These are phyloP conservation scores for Ophiostoma sp. DNA, from an alignment of 2,329 filamentous ascomycete species.

Conservation along the genomic window DNA sequence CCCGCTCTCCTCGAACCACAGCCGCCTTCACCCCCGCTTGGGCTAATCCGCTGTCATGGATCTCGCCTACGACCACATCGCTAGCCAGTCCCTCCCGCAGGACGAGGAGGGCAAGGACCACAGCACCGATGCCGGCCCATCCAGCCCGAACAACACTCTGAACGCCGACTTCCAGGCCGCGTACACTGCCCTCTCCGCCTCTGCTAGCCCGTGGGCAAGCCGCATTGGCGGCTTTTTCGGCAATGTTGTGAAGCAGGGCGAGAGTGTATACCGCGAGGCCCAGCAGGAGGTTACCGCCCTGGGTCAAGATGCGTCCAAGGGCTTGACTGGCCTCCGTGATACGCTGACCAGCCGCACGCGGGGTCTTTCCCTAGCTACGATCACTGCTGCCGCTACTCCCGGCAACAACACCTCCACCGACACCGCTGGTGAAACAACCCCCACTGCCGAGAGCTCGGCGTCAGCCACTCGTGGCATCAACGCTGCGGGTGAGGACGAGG, in stretches of 20 bases:
- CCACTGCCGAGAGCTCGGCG: slow-evolving; percentile 36
- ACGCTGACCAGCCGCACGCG: slow-evolving; percentile 68
- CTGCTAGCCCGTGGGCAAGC: slow-evolving; percentile 84
- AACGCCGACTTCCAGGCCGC: slow-evolving; percentile 90
- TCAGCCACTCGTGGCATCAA: neutral
- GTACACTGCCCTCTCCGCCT: slow-evolving; percentile 86
- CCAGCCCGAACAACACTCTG: slow-evolving; percentile 45
- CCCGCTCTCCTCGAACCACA: neutral
- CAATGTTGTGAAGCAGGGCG: slow-evolving; percentile 90
- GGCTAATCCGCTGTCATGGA: slow-evolving; percentile 59
- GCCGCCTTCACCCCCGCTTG: neutral
- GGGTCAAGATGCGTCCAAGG: slow-evolving; percentile 74
- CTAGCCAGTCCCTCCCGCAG: slow-evolving; percentile 68
- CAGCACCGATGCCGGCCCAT: slow-evolving; percentile 28
- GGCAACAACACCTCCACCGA: slow-evolving; percentile 29
- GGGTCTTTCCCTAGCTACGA: slow-evolving; percentile 59
- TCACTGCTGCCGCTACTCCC: slow-evolving; percentile 34
- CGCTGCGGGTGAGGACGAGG: slow-evolving; percentile 30
- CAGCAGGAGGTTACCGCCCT: slow-evolving; percentile 77
- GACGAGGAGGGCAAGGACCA: slow-evolving; percentile 43
- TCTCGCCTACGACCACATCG: slow-evolving; percentile 93
- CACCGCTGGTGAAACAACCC: slow-evolving; percentile 36
- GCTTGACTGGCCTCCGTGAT: slow-evolving; percentile 64
- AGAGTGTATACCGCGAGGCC: slow-evolving; percentile 75
- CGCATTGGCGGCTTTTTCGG: slow-evolving; percentile 83